phyloP scores from a whole-genome alignment of 2,329 filamentous ascomycete genomes.

The Sarocladiaceae sp. region DNA sequence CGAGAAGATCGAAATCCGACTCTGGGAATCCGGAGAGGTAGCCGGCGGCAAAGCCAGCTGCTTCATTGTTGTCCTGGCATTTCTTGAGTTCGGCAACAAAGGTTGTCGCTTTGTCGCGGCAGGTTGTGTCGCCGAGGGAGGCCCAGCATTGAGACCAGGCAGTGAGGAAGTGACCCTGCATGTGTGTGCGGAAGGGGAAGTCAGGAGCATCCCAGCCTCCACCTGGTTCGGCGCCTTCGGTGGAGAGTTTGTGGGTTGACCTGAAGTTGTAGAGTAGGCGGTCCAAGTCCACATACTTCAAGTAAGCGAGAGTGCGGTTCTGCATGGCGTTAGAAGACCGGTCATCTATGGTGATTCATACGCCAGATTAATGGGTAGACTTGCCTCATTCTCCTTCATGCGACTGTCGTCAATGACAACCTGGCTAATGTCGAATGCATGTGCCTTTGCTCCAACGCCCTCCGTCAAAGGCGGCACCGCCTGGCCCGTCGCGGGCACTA shows the following conservation, averaged over 20 bases:
- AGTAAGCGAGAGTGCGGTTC: constrained; percentile 40
- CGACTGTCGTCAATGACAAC: constrained; percentile 10
- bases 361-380: no score
- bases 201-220: constrained; percentile 51
- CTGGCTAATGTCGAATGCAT: constrained; percentile 10
- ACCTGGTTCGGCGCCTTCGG: constrained; percentile 38
- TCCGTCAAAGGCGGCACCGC: neutral
- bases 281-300: constrained; percentile 40
- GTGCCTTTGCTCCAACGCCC: constrained; percentile 1
- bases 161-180: constrained; percentile 47
- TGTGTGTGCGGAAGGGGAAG: constrained; percentile 48
- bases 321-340: constrained; percentile 24
- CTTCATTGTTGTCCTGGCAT: constrained; percentile 45
- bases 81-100: constrained; percentile 44
- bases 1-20: constrained; percentile 41
- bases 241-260: constrained; percentile 39
- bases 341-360: no score
- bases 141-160: constrained; percentile 48
- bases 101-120: constrained; percentile 38
- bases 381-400: constrained; percentile 11
- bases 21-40: constrained; percentile 50
- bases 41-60: constrained; percentile 37
- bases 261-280: constrained; percentile 46
- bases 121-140: constrained; percentile 34
- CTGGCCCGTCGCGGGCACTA: neutral